A percentile compares a stretch with the other conserved stretches of the same genome.
phyloP scores from a whole-genome alignment of 1,284 basidiomycete species.

The Wallemia mellicola region DNA sequence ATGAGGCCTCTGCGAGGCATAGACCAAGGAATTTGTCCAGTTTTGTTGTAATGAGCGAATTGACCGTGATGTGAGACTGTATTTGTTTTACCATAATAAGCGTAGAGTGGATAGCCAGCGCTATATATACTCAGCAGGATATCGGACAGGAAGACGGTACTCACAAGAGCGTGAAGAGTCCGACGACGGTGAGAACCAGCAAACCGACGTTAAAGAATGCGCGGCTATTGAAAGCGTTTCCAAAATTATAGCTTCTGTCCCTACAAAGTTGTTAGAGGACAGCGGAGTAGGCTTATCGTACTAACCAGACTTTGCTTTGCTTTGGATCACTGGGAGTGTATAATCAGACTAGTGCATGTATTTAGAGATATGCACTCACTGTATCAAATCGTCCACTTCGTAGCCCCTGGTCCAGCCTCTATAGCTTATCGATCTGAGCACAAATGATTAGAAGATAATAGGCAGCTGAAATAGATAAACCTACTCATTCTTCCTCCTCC shows the following conservation, averaged over 20 bases:
- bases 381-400: not conserved
- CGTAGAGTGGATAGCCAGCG: slow-evolving; percentile 19
- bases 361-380: not conserved
- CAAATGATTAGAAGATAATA: too few relatives aligned
- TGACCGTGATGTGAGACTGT: slow-evolving; percentile 16
- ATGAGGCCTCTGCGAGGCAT: slow-evolving; percentile 18
- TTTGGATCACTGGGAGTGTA: not conserved
- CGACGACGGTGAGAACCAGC: slow-evolving; percentile 28
- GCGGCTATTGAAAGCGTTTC: slow-evolving; percentile 34
- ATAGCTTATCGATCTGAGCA: not conserved
- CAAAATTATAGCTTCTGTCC: slow-evolving; percentile 26
- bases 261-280: slow-evolving; percentile 24
- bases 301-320: not conserved
- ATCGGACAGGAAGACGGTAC: not conserved
- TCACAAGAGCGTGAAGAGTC: slow-evolving; percentile 39
- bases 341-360: too few relatives aligned
- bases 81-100: slow-evolving; percentile 7
- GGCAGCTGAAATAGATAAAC: not conserved
- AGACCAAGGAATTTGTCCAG: slow-evolving; percentile 33
- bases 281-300: not conserved
- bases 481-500: not conserved
- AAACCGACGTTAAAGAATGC: slow-evolving; percentile 49
- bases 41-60: slow-evolving; percentile 43
- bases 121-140: slow-evolving; percentile 3
- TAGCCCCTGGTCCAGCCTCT: not conserved